Base-by-base conservation (phyloP, 1,284 basidiomycete genomes). In the Austroboletus olivaceoglutinosus region DNA sequence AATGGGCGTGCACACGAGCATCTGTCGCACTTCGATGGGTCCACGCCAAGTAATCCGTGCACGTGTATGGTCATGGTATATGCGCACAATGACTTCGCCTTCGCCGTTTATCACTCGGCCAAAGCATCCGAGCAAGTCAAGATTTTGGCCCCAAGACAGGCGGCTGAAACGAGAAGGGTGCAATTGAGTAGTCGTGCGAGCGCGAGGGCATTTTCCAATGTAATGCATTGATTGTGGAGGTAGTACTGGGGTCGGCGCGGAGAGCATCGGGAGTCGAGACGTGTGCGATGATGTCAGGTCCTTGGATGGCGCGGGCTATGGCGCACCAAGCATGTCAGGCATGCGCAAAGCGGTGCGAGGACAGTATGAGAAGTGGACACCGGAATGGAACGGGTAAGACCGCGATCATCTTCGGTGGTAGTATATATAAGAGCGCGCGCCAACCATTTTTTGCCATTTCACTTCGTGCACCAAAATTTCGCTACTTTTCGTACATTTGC, bases 171-270 rank as follows among this genome's bases (percentile, higher is more conserved):
- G 53, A 91, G 76, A 33, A 91, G 73, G 12, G 86, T 91, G 50
- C 87, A 84, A 66, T 87, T 85, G 48, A 90, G 75, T 25, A 87
- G 64, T 54, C 71, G 73, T 9, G 89, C 76, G 47, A 91, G 76
- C 13, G 83, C 74, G 29, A 91, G 76, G 12, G 87, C 88, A 58
- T 92, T 92, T 66, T 91, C 86, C 53, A 92, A 76, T 22, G 86
- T 83, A 54, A 92, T 89, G 33, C 89, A 82, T 70, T 91, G 89
- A 65, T 91, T 91, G 68, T 91, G 87, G 57, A 89, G 86, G 3
- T 89, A 88, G 56, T 69, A 10, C 63, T 55, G 5, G 57, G 57
- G 40, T 70, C 56, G 25, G 31, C 41, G 8, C 51, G 51, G 21
- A 58, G 47, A 2, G 36, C 10, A 16, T 43, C 5, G 27, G 60